Conservation (phyloP, 1,284 basidiomycete species). For the Leccinum solheimii region DNA sequence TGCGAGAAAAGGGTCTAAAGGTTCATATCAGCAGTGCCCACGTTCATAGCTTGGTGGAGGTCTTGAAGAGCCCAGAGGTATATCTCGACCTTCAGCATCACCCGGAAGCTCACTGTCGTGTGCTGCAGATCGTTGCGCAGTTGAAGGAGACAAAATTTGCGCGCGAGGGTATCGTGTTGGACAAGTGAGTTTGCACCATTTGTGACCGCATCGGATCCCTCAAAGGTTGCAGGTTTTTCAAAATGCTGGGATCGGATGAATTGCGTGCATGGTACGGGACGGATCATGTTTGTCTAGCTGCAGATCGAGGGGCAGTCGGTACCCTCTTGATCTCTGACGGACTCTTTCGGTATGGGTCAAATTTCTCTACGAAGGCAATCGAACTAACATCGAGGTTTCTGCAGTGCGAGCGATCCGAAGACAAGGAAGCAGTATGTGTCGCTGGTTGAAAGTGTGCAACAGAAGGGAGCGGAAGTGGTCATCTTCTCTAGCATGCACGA, state of each 20-base stretch:
- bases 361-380: background rate
- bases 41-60: conserved; percentile 94
- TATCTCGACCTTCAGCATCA: conserved; percentile 13
- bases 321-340: conserved; percentile 95
- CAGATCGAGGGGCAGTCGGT: conserved; percentile 91
- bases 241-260: conserved; percentile 94
- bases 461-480: conserved; percentile 89
- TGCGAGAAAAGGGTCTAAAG: conserved; percentile 84
- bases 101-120: background rate
- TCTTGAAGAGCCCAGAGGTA: conserved; percentile 92
- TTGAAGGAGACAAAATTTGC: conserved; percentile 99
- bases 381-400: background rate
- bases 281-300: conserved; percentile 88
- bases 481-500: conserved; percentile 99
- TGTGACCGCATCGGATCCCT: conserved; percentile 1
- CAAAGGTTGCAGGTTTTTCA: conserved; percentile 77
- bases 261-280: conserved; percentile 99
- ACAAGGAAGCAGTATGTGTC: conserved; percentile 83
- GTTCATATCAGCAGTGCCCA: conserved; percentile 94
- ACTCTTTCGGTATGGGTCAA: conserved; percentile 74
- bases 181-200: conserved; percentile 57
- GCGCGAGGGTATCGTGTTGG: conserved; percentile 86
- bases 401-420: conserved; percentile 73
- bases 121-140: conserved; percentile 60
- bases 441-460: conserved; percentile 87